Conservation (phyloP, 371 early-diverging fungal genomes). For the Zychaea mexicana region DNA sequence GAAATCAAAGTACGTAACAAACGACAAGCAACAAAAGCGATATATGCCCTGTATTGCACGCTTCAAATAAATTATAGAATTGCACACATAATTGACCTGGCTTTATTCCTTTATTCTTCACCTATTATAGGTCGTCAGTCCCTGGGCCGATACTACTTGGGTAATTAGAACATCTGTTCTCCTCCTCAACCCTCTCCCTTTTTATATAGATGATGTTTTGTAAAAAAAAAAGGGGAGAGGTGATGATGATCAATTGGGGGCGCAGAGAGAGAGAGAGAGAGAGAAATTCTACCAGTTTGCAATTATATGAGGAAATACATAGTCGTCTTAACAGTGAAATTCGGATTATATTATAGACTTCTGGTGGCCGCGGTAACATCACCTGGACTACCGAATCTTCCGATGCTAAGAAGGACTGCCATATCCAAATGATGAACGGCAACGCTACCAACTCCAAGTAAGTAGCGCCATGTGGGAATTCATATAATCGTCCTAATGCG, state of each 20-base stretch:
- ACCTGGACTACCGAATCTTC: constrained; percentile 38
- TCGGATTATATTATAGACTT: constrained; percentile 24
- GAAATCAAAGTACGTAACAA: constrained; percentile 22
- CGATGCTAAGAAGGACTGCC: constrained; percentile 37
- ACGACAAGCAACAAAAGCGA: too few species aligned
- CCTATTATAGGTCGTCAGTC: constrained; percentile 38
- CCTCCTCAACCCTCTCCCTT: not conserved
- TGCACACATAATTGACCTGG: not conserved
- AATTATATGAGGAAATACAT: not conserved
- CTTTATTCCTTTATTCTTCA: constrained; percentile 1
- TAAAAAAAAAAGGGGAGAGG: not conserved
- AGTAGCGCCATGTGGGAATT: not conserved
- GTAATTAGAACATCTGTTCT: constrained; percentile 21
- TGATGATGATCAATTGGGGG: too few species aligned
- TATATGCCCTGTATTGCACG: too few species aligned
- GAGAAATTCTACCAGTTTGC: not conserved
- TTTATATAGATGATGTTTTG: not conserved
- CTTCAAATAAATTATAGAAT: not conserved
- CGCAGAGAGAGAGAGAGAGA: too few species aligned
- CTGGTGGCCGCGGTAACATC: constrained; percentile 47
- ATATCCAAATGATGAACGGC: constrained; percentile 49
- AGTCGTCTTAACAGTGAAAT: too few species aligned
- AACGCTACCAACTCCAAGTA: constrained; percentile 44
- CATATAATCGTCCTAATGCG: not conserved
- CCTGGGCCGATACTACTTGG: constrained; percentile 43